Evolutionary conservation across 2,329 filamentous ascomycete genomes (phyloP).

Genomic region (Pyricularia sp.): DNA sequence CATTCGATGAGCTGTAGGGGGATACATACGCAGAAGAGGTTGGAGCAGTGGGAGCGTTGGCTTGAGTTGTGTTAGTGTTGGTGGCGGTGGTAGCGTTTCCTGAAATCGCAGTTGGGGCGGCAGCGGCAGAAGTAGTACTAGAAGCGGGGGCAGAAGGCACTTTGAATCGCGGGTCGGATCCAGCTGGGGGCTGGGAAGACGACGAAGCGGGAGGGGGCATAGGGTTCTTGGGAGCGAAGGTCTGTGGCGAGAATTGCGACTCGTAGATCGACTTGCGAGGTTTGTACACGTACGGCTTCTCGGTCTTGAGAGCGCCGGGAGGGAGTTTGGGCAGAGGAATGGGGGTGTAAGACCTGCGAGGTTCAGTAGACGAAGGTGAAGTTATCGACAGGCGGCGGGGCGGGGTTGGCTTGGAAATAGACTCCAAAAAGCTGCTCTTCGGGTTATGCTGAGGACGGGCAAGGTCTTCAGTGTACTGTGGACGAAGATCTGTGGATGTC

Average conservation of each 20-base stretch:
- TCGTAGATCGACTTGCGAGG: conserved; percentile 22
- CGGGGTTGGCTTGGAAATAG: conserved; percentile 36
- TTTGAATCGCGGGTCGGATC: conserved; percentile 2
- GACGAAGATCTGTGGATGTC: conserved; percentile 76
- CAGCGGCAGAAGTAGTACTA: background rate
- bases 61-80: background rate
- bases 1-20: background rate
- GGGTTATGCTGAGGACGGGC: conserved; percentile 45
- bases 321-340: conserved; percentile 13
- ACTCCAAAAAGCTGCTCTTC: conserved; percentile 61
- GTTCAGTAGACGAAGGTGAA: conserved; percentile 5
- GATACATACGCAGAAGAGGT: background rate
- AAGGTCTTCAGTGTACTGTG: conserved; percentile 78
- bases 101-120: conserved; percentile 1
- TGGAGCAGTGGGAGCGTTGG: background rate
- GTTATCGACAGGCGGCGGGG: conserved; percentile 11
- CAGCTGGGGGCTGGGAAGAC: background rate
- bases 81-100: background rate
- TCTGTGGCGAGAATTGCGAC: background rate
- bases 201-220: conserved; percentile 1
- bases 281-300: conserved; percentile 42
- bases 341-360: conserved; percentile 12
- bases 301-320: conserved; percentile 16
- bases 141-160: background rate
- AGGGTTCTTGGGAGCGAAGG: conserved; percentile 1